Conservation (phyloP, 2,329 filamentous ascomycete genomes). For the Apiospora koreana region DNA sequence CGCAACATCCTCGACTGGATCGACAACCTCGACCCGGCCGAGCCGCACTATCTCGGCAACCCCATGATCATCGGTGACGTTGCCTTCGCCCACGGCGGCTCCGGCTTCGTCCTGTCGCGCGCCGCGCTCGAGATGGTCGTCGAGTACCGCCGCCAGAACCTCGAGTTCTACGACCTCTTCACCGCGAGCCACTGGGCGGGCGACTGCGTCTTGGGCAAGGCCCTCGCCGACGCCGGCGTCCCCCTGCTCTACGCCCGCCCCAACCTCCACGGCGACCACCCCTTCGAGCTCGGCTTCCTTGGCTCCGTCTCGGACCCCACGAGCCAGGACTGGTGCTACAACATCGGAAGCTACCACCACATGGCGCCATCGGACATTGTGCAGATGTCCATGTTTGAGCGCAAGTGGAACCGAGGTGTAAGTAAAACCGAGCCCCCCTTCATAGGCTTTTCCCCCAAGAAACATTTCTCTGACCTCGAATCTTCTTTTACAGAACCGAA, state of each 20-base stretch:
- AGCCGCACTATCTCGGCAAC: conserved; percentile 54
- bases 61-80: conserved; percentile 51
- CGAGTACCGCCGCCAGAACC: conserved; percentile 41
- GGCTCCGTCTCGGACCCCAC: conserved; percentile 40
- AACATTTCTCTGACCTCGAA: not conserved
- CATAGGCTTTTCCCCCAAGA: no score
- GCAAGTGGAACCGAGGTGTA: conserved; percentile 32
- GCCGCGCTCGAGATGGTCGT: conserved; percentile 46
- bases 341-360: conserved; percentile 51
- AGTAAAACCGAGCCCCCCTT: conserved; percentile 17
- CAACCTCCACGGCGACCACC: conserved; percentile 40
- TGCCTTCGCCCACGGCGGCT: conserved; percentile 54
- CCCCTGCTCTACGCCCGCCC: conserved; percentile 48
- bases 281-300: conserved; percentile 43
- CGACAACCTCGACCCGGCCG: conserved; percentile 44
- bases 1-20: conserved; percentile 55
- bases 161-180: conserved; percentile 43
- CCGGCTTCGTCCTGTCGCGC: conserved; percentile 52
- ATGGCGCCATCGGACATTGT: conserved; percentile 42
- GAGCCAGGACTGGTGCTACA: conserved; percentile 49
- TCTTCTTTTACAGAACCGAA: conserved; percentile 23
- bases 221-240: conserved; percentile 46
- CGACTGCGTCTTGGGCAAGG: conserved; percentile 50
- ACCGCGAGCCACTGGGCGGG: conserved; percentile 50
- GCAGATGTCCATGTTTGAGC: conserved; percentile 46